Evolutionary conservation across 805 yeast genomes (phyloP).

Genomic region (Metschnikowia picachoensis): DNA sequence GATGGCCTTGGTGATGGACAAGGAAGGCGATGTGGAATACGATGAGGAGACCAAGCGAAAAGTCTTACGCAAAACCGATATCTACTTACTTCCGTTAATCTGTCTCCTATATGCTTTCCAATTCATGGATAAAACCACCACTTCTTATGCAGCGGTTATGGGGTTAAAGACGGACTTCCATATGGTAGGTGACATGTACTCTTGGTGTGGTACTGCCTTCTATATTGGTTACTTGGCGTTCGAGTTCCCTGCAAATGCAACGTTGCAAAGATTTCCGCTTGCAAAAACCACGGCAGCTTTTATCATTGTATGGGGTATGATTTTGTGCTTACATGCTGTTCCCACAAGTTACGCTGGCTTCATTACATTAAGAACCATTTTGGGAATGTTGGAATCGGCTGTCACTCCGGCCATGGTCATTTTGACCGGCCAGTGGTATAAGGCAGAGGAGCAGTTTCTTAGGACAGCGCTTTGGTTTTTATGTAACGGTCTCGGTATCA

Average conservation of each 20-base stretch:
- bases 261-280: conserved; percentile 55
- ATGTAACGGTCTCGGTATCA: conserved; percentile 33
- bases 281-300: conserved; percentile 46
- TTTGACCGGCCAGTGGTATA: conserved; percentile 58
- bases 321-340: conserved; percentile 52
- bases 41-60: conserved; percentile 22
- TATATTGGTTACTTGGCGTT: conserved; percentile 62
- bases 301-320: conserved; percentile 59
- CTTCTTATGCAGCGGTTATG: conserved; percentile 63
- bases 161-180: conserved; percentile 50
- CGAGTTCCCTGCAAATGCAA: conserved; percentile 45
- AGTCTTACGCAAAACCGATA: conserved; percentile 50
- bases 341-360: conserved; percentile 44
- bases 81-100: conserved; percentile 44
- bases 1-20: conserved; percentile 36
- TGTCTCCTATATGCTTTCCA: conserved; percentile 54
- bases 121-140: conserved; percentile 55
- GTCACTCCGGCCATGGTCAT: conserved; percentile 57
- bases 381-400: conserved; percentile 51
- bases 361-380: conserved; percentile 43
- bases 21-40: conserved; percentile 20
- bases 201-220: conserved; percentile 51
- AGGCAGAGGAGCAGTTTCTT: conserved; percentile 34
- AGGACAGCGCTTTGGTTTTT: conserved; percentile 36
- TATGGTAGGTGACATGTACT: conserved; percentile 39